Evolutionary conservation across 768 basidiomycete species (phyloP), one percentile per base, ranked within the genome.

Genomic region (Filobasidium floriforme): DNA sequence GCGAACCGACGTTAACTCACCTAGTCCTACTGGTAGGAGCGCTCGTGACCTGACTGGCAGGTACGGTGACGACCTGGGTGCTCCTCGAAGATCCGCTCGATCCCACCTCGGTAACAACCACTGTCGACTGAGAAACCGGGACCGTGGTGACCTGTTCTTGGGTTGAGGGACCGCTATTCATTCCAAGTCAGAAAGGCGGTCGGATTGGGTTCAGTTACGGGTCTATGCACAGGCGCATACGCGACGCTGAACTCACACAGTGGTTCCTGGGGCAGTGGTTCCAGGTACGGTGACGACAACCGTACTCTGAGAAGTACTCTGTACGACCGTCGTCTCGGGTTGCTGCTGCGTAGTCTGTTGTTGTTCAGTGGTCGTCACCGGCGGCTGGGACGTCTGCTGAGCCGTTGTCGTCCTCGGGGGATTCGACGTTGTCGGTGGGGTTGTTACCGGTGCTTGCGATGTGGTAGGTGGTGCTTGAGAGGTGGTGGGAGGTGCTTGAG

Each of bases 211-310:
- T 24, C 29, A 24, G 37, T 14, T 18, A 46, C 18, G 43, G 5
- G 26, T 24, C 7, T 22, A 12, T 22, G 60, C 32, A 41, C 24
- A 40, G 41, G 7, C 6, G n/a, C 7, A 12, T 7, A 7, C 15
- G 7, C 7, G 61, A 19, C 4, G 41, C 32, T 4, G 9, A 37
- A 62, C 61, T 44, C 43, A 24, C 40, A 14, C 9, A 12, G 44
- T 65, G 15, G 57, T 46, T 22, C 41, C 55, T 7, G 54, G 55
- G 32, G 32, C 32, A 4, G 26, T 5, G 0, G 41, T 65, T 10
- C 52, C 52, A 24, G 55, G 63, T n/a, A 59, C 49, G 3, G 63
- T 65, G 7, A 63, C 62, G 19, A 65, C 41, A 6, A 65, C 55
- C 40, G 63, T 59, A 29, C 41, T 65, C 24, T 57, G 59, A 10